Evolutionary conservation across 176 grass and related monocot genomes (phyloP), one percentile per base, ranked within the genome.

Genomic region (Paspalum notatum): DNA sequence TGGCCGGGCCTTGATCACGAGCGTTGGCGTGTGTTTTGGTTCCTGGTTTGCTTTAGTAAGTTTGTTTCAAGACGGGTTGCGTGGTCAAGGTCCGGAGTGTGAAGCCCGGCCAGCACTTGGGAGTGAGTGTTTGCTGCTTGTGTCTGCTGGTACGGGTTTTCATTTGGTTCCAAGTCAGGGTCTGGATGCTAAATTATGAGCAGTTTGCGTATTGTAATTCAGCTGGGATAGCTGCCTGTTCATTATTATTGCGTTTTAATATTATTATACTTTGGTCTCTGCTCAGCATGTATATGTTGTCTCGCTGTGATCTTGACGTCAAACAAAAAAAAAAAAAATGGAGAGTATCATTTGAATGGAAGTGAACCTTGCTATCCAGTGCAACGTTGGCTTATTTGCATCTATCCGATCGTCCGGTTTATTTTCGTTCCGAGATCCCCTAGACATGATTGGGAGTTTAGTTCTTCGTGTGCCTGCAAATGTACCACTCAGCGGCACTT

Each of bases 21-120:
- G 77, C 48, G 66, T 82, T 78, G 54, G 51, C 53, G 64, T 89
- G 66, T 18, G 73, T 78, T 50, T 52, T 77, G 53, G 72, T 74
- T 82, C 2, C 68, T 78, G 42, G 22, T 88, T 74, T 79, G 68
- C 25, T 71, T 71, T 72, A 62, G 50, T 2, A 50, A 38, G 72
- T 85, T 60, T 21, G 58, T 43, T 78, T 85, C 63, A 70, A 76
- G 71, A 56, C 64, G 62, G 20, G 20, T 81, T 80, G 72, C 4
- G 44, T 66, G n/a, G 50, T 80, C 66, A 86, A 68, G 83, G 73
- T 66, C 78, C 18, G 72, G 71, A 63, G 65, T 20, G 64, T 71
- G 50, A 79, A 85, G 77, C 77, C 82, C 71, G 56, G 13, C 48
- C 18, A 2, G 81, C 25, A 5, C 21, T 79, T 21, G 37, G 41